Evolutionary conservation across 129 eudicot species (phyloP), one percentile per base, ranked within the genome.

Genomic region (Flaveria bidentis): DNA sequence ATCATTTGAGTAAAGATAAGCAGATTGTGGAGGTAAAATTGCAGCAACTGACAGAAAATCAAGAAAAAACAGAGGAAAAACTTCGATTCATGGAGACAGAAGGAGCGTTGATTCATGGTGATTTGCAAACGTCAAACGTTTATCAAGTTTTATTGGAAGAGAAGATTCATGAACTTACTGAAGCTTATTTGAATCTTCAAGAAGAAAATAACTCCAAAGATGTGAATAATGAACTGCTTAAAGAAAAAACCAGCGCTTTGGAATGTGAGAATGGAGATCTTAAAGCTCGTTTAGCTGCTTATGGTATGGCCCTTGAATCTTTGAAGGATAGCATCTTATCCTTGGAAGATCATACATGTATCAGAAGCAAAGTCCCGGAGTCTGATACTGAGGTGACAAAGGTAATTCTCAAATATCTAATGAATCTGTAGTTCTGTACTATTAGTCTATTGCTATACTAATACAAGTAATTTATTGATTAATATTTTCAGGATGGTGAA

Each of bases 231-330:
- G 76, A 68, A 45, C 49, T 77, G 79, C 80, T 90, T 62, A 82
- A 81, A 51, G 86, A 82, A 72, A 86, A 77, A 76, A 71, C 47
- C 0, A 16, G 71, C 63, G 53, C 22, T 65, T 75, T 86, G 86
- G 99, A 89, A 73, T 39, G 79, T 67, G 88, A 91, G 76, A 94
- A 94, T 67, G 80, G 73, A 78, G 88, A 75, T 49, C 85, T 94
- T 7, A 82, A 86, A 79, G 80, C 83, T 42, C 85, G 79, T 78
- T 76, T 89, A 82, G 84, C 85, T 81, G 86, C 83, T 30, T 88
- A 82, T 51, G 78, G 76, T 49, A 87, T 90, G 0, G 92, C 85
- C 45, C 81, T 94, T 20, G 67, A 47, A 44, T 87, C 92, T 55
- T 85, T 94, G 82, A 80, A 75, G 64, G 87, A 89, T 67, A 79